Conservation (phyloP, 352 stramenopile species). For the Globisporangium megalacanthum region DNA sequence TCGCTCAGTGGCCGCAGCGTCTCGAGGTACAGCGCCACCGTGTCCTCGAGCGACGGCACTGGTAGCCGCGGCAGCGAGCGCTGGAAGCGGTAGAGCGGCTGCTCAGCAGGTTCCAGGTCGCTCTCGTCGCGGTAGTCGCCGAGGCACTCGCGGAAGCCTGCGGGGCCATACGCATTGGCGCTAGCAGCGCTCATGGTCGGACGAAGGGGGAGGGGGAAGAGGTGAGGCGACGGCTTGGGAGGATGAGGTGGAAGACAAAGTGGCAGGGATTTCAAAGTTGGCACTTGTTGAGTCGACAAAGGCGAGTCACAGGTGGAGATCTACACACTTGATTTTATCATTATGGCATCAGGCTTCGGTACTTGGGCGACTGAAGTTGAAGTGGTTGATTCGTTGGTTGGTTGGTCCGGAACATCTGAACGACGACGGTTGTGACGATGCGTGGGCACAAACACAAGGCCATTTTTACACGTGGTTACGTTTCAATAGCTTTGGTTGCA, state of each 20-base stretch:
- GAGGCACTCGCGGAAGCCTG: slow-evolving; percentile 93
- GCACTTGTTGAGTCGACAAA: not conserved
- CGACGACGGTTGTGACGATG: too few relatives aligned
- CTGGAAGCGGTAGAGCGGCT: slow-evolving; percentile 83
- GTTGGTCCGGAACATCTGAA: too few relatives aligned
- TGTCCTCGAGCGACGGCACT: slow-evolving; percentile 87
- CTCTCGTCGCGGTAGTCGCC: slow-evolving; percentile 86
- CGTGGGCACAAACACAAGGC: too few relatives aligned
- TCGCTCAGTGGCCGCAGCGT: slow-evolving; percentile 84
- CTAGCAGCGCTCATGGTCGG: not conserved
- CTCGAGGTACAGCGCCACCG: slow-evolving; percentile 86
- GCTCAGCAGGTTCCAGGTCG: slow-evolving; percentile 50
- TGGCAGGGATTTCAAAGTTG: not conserved
- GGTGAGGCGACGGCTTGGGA: not conserved
- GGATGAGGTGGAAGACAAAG: not conserved
- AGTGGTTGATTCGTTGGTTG: too few relatives aligned
- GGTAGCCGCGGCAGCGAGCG: slow-evolving; percentile 83
- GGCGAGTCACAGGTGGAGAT: too few relatives aligned
- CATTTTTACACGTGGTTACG: too few relatives aligned
- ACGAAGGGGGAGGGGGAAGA: not conserved
- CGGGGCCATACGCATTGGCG: slow-evolving; percentile 25
- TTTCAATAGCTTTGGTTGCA: too few relatives aligned
- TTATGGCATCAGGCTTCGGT: too few relatives aligned
- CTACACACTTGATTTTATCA: too few relatives aligned
- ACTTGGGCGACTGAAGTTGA: too few relatives aligned